Base-by-base conservation (phyloP, 2,329 filamentous ascomycete genomes). In the Penicillium oxalicum region DNA sequence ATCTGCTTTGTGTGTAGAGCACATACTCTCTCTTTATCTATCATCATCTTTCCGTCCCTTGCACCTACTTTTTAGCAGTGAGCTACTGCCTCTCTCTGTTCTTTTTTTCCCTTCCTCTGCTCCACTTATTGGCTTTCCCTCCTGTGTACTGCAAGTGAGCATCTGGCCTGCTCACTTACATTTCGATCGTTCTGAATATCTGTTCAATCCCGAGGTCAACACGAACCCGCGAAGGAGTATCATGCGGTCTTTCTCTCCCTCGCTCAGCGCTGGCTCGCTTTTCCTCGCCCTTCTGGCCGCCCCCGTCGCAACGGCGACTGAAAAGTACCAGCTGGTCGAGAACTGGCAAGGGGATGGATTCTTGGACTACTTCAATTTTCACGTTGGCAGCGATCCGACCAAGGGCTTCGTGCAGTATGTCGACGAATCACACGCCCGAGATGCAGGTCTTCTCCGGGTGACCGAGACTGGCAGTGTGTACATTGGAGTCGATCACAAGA, bases 401-500 rank as follows among this genome's bases (percentile, higher is more conserved):
- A 66, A 73, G 41, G 76, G 76, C 24, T 77, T 72, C 53, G 75
- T 79, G n/a, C 70, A 72, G 52, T 79, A 76, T 53, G 60, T 73
- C 42, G 65, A 72, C 45, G 65, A 74, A 35, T 56, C 61, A 18
- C 60, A 60, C n/a, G 72, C 72, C 11, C 59, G 69, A 46, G 56
- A 57, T 40, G 61, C 59, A 2, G 69, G 66, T 4, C 56, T 74
- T 25, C 61, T 71, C 32, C 62, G 63, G 33, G 56, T 66, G 48
- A 70, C 62, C 28, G 59, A 62, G 36, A 54, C 54, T 27, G 62
- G 67, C 27, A 63, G 64, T 43, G 61, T 72, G 18, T 75, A 73
- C 47, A 65, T 77, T 53, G 72, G 73, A 24, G 74, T 75, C 9
- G 74, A 77, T 53, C 62, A 66, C 46, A 68, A 52, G 6, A 70